Evolutionary conservation across 805 yeast genomes (phyloP).

Genomic region (Monosporozyma servazzii): DNA sequence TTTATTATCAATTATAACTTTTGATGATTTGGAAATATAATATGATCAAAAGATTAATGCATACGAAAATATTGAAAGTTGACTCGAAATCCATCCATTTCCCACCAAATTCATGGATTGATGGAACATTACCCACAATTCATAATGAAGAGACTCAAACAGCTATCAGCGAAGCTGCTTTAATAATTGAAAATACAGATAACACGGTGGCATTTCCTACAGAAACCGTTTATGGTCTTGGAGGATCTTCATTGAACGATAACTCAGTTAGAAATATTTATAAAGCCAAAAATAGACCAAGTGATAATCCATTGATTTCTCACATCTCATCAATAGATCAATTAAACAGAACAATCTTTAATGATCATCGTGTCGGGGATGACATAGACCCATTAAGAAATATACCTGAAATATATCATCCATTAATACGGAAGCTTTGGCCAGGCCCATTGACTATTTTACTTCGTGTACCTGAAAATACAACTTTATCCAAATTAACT

Average conservation of each 20-base stretch:
- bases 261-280: slow-evolving; percentile 70
- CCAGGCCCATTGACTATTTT: slow-evolving; percentile 93
- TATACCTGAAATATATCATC: slow-evolving; percentile 61
- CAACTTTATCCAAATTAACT: slow-evolving; percentile 57
- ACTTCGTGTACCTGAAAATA: slow-evolving; percentile 45
- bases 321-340: slow-evolving; percentile 78
- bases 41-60: not conserved
- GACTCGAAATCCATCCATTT: slow-evolving; percentile 45
- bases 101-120: slow-evolving; percentile 26
- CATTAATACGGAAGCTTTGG: slow-evolving; percentile 68
- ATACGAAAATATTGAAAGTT: slow-evolving; percentile 45
- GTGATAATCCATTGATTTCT: slow-evolving; percentile 89
- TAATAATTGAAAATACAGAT: slow-evolving; percentile 38
- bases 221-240: slow-evolving; percentile 94
- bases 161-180: slow-evolving; percentile 51
- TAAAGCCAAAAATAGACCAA: slow-evolving; percentile 84
- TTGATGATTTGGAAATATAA: too few relatives aligned
- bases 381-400: slow-evolving; percentile 21
- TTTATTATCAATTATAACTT: too few relatives aligned
- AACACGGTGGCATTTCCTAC: slow-evolving; percentile 89
- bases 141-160: slow-evolving; percentile 43
- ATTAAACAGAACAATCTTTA: slow-evolving; percentile 50
- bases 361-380: slow-evolving; percentile 15
- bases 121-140: slow-evolving; percentile 37
- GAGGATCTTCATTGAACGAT: slow-evolving; percentile 74